Conservation (phyloP, 2,329 filamentous ascomycete genomes). For the Diaporthe ampelina region DNA sequence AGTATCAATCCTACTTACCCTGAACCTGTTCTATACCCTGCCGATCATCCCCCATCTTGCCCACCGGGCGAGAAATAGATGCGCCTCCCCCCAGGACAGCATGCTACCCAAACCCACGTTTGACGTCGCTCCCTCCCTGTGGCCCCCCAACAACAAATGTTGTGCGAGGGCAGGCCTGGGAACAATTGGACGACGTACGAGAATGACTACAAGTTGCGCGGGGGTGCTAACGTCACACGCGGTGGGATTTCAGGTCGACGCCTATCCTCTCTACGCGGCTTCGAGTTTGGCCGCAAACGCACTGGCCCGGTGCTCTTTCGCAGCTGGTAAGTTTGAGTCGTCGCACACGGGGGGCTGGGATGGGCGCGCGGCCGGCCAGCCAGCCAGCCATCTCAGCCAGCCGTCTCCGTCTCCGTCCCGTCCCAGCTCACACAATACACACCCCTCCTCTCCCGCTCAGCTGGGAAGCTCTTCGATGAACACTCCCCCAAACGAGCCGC, state of each 20-base stretch:
- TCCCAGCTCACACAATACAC: conserved; percentile 22
- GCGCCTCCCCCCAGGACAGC: neutral
- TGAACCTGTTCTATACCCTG: neutral
- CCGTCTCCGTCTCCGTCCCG: neutral
- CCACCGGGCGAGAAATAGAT: neutral
- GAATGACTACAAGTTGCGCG: conserved; percentile 36
- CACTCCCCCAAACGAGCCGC: conserved; percentile 23
- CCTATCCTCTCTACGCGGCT: conserved; percentile 82
- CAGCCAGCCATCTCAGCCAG: conserved; percentile 2
- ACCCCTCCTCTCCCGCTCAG: conserved; percentile 42
- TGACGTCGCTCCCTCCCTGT: conserved; percentile 7
- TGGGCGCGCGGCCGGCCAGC: conserved; percentile 12
- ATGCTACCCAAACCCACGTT: conserved; percentile 19
- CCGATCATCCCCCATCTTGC: neutral
- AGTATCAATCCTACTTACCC: conserved; percentile 6
- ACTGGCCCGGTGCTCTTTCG: conserved; percentile 83
- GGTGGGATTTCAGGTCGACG: conserved; percentile 69
- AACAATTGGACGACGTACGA: conserved; percentile 47
- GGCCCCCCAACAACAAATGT: conserved; percentile 7
- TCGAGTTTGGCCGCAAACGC: conserved; percentile 87
- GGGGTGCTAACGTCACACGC: conserved; percentile 46
- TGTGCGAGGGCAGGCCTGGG: neutral
- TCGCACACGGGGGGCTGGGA: conserved; percentile 23
- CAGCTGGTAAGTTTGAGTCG: conserved; percentile 51
- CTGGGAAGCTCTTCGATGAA: conserved; percentile 39